Evolutionary conservation across 768 basidiomycete species (phyloP).

Genomic region (Mycena albidolilacea): DNA sequence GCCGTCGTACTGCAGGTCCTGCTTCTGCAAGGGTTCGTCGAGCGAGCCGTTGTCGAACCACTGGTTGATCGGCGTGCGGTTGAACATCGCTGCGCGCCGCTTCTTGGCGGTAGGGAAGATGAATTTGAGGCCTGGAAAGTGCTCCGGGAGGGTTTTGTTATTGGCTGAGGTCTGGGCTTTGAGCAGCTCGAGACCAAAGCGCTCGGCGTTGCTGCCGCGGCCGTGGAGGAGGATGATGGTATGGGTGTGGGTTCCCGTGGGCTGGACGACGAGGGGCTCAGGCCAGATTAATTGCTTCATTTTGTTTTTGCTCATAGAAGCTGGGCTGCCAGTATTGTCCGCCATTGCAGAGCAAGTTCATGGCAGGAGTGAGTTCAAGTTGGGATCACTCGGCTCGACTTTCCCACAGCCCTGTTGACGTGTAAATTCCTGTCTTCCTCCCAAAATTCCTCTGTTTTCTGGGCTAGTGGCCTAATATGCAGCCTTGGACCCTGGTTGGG

Average conservation of each 20-base stretch:
- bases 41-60: slow-evolving; percentile 31
- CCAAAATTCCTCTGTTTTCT: not conserved
- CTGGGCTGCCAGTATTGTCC: not conserved
- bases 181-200: slow-evolving; percentile 31
- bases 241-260: slow-evolving; percentile 25
- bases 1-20: slow-evolving; percentile 29
- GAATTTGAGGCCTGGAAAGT: slow-evolving; percentile 33
- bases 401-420: slow-evolving; percentile 15
- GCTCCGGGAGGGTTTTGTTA: slow-evolving; percentile 14
- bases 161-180: slow-evolving; percentile 6
- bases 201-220: slow-evolving; percentile 33
- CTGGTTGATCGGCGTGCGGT: slow-evolving; percentile 33
- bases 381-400: too few relatives aligned
- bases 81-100: slow-evolving; percentile 26
- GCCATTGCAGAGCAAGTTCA: not conserved
- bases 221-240: slow-evolving; percentile 34
- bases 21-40: not conserved
- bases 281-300: slow-evolving; percentile 30
- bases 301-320: slow-evolving; percentile 15
- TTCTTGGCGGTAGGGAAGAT: slow-evolving; percentile 35
- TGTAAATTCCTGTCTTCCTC: slow-evolving; percentile 17
- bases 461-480: slow-evolving; percentile 29
- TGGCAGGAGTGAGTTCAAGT: not conserved
- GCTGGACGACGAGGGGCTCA: slow-evolving; percentile 25
- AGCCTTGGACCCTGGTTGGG: slow-evolving; percentile 48